Evolutionary conservation across 2,329 filamentous ascomycete genomes (phyloP), one percentile per base, ranked within the genome.

Genomic region (Epichloe hybrida): DNA sequence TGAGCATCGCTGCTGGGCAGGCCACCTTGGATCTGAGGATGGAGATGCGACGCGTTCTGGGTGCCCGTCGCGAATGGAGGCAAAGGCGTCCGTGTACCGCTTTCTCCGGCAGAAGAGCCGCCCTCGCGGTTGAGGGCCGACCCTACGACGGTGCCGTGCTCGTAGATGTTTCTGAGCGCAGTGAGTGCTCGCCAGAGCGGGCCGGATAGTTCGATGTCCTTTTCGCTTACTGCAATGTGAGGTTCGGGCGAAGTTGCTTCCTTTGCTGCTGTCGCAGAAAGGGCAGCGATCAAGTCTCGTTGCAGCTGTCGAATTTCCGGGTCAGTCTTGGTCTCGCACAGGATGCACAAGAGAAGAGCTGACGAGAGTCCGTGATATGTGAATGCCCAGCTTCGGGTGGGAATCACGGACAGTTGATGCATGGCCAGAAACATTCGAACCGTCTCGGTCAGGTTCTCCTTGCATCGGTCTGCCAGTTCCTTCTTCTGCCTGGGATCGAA

Each of bases 401-500:
- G 80, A 45, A 83, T 83, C 8, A 81, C 76, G 2, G 79, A 83
- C 34, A 84, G 66, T 55, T 82, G 80, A 61, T 84, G 80, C 80
- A 84, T 84, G 15, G 80, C 77, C 21, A 84, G 67, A 59, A 83
- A 84, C 80, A 83, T 84, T 40, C 78, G 74, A 11, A 84, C 80
- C 12, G 80, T 83, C 60, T 83, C 79, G 5, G 77, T 77, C 27
- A 84, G 67, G 58, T 82, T 83, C 15, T 69, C 65, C 60, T 81
- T 81, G 68, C 80, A 84, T 52, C 74, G 73, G 31, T 77, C 72
- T 2, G 76, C 75, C 0, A 84, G 66, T 1, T 72, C 64, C 43
- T 69, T 69, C 57, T 79, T 80, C 57, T 84, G 78, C 1, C 68
- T 59, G 0, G 68, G 58, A 4, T 73, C 71, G 40, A 83, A 69